Evolutionary conservation across 345 rosid species (phyloP).

Genomic region (Citrus hindsii): DNA sequence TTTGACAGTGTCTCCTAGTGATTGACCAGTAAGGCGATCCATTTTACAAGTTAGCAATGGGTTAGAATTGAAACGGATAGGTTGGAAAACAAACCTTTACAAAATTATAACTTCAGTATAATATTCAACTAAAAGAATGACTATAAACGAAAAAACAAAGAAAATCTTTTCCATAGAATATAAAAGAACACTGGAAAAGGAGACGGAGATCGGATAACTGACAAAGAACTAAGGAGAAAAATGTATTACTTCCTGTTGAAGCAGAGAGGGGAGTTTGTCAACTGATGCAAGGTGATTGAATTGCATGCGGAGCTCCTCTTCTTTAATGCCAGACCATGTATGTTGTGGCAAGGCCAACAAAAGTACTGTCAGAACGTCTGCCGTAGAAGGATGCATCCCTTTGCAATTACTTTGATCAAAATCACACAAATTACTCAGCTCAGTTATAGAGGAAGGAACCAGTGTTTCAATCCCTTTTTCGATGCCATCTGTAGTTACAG

Average conservation of each 20-base stretch:
- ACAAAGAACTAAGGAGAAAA: not conserved
- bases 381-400: slow-evolving; percentile 21
- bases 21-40: not conserved
- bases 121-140: too few species aligned
- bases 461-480: slow-evolving; percentile 16
- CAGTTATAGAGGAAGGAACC: slow-evolving; percentile 20
- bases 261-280: slow-evolving; percentile 16
- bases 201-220: not conserved
- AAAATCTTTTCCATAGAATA: too few species aligned
- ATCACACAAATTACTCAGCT: slow-evolving; percentile 9
- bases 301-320: slow-evolving; percentile 13
- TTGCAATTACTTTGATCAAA: slow-evolving; percentile 10
- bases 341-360: slow-evolving; percentile 22
- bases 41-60: not conserved
- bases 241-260: slow-evolving; percentile 22
- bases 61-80: not conserved
- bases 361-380: slow-evolving; percentile 28
- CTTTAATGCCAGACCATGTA: slow-evolving; percentile 27
- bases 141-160: too few species aligned
- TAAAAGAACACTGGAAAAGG: not conserved
- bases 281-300: slow-evolving; percentile 11
- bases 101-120: not conserved
- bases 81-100: not conserved
- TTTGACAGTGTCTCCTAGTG: not conserved
- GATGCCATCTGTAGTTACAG: slow-evolving; percentile 5